Evolutionary conservation across 2,329 filamentous ascomycete genomes (phyloP), one percentile per base, ranked within the genome.

Genomic region (Sporothrix brunneoviolacea): DNA sequence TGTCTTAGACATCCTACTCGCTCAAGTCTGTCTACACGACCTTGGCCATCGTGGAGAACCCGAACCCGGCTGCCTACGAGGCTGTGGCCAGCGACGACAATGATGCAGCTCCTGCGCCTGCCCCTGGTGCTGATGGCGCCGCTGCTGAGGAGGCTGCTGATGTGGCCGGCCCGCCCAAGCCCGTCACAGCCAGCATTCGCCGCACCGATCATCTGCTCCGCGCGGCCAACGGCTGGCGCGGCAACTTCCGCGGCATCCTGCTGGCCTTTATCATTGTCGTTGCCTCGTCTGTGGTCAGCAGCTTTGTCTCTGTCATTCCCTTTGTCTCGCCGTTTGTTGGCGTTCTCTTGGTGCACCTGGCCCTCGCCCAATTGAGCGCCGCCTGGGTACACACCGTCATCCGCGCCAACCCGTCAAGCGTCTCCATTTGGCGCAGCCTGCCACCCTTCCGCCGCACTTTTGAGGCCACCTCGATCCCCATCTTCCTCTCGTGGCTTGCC

Each of bases 361-460:
- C 77, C 18, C 71, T 87, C 28, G 78, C 84, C 33, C 85, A 85
- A 61, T 66, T 91, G 53, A 78, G 81, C 64, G 79, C 91, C 58
- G 77, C 81, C 48, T 95, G 90, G 89, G 87, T 90, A 4, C 89
- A 95, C 66, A 83, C 87, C 60, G 80, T 95, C 64, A 90, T 96
- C 62, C 47, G 55, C 28, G 83, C 88, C 2, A 74, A 80, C 48
- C 80, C 82, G n/a, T 32, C 44, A 5, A 83, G 78, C 51, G 62
- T 72, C 42, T 77, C 79, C 64, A 18, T 45, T 18, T 89, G 84
- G 73, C 86, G 77, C 68, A 85, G 88, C 51, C 76, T 95, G 46
- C 83, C 86, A 15, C 69, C 80, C 40, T 79, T 82, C 64, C 73
- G 74, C 58, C 74, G 73, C 62, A 74, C 80, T 46, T 85, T 84